phyloP scores from a whole-genome alignment of 169 alveolate species.

The Besnoitia besnoiti region DNA sequence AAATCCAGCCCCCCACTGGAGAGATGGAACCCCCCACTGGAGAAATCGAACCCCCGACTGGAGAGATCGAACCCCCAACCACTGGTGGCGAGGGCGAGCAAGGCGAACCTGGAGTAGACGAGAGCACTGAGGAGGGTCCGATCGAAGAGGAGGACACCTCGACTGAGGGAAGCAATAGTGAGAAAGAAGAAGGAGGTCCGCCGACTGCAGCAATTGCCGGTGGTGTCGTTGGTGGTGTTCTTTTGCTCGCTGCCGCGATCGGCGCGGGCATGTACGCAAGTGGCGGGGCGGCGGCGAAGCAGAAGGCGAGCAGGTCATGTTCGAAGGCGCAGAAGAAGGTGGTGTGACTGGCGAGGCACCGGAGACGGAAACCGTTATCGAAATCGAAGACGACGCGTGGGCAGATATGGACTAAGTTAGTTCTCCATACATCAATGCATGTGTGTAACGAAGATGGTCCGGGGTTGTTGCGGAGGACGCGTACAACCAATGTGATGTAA shows the following conservation, averaged over 20 bases:
- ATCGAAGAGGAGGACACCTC: background rate
- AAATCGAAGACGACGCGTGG: conserved; percentile 37
- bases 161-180: background rate
- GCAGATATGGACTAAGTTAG: background rate
- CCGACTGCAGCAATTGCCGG: conserved; percentile 2
- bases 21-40: background rate
- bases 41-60: background rate
- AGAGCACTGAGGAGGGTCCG: background rate
- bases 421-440: background rate
- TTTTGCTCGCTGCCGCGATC: background rate
- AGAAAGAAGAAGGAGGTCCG: conserved; percentile 11
- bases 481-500: background rate
- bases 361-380: conserved; percentile 28
- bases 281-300: background rate
- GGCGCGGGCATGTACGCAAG: background rate
- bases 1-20: background rate
- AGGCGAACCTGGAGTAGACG: background rate
- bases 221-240: background rate
- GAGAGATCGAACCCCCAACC: background rate
- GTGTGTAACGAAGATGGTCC: background rate
- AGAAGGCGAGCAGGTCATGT: conserved; percentile 21
- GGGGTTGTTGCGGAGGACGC: too few relatives aligned
- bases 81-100: background rate
- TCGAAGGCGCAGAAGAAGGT: conserved; percentile 10
- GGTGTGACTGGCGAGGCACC: background rate